These are phyloP conservation scores for Macrolepiota fuliginosa DNA, from an alignment of 768 basidiomycete species.

Conservation along the genomic window DNA sequence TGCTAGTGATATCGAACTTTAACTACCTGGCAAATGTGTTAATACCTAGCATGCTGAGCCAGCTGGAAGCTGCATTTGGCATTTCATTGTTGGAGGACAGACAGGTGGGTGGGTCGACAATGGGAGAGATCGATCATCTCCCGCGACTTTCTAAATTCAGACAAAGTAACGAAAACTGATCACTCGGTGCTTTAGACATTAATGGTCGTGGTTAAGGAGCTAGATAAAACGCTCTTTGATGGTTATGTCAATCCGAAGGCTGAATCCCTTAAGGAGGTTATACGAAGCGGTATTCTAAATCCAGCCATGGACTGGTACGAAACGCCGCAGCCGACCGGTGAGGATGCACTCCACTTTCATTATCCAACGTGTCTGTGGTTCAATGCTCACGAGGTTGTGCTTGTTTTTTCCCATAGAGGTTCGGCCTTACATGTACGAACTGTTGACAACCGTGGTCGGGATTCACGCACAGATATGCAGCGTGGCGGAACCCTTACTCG, in stretches of 20 bases:
- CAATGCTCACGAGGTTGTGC: constrained; percentile 4
- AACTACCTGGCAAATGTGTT: constrained; percentile 65
- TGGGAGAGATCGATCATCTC: constrained; percentile 13
- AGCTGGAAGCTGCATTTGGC: constrained; percentile 77
- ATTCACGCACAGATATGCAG: constrained; percentile 89
- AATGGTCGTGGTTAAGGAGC: constrained; percentile 71
- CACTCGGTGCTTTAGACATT: constrained; percentile 48
- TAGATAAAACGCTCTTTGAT: constrained; percentile 88
- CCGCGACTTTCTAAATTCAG: constrained; percentile 10
- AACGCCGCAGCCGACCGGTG: constrained; percentile 89
- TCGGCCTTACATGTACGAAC: constrained; percentile 90
- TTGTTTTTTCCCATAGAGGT: constrained; percentile 54
- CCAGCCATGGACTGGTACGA: constrained; percentile 91
- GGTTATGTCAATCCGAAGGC: constrained; percentile 84
- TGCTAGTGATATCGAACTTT: constrained; percentile 90
- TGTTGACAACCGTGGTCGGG: constrained; percentile 83
- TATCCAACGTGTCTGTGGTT: constrained; percentile 11
- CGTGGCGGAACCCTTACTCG: constrained; percentile 74
- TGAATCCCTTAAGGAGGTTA: constrained; percentile 58
- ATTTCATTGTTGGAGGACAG: constrained; percentile 71
- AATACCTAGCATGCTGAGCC: constrained; percentile 77
- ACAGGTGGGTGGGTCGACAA: constrained; percentile 38
- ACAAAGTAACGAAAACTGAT: constrained; percentile 6
- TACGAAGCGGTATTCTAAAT: constrained; percentile 79
- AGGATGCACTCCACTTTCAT: constrained; percentile 17